phyloP scores from a whole-genome alignment of 2,329 filamentous ascomycete genomes.

The Aspergillus alliaceus region DNA sequence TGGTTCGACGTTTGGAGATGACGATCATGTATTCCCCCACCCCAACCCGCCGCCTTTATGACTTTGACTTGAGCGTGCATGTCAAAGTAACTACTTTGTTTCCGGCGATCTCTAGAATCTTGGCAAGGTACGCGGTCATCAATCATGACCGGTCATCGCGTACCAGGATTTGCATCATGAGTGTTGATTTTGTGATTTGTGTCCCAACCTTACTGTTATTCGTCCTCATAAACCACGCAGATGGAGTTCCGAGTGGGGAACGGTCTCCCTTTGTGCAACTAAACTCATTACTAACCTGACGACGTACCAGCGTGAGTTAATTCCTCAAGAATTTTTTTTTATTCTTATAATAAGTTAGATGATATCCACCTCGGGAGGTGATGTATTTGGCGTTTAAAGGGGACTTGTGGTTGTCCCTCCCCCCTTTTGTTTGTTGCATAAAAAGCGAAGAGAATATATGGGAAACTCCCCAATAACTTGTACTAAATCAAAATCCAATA shows the following conservation, averaged over 20 bases:
- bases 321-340: background rate
- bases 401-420: background rate
- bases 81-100: background rate
- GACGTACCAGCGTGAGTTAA: constrained; percentile 9
- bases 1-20: constrained; percentile 8
- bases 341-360: constrained; percentile 10
- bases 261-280: background rate
- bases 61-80: constrained; percentile 9
- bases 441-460: background rate
- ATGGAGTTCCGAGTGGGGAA: constrained; percentile 18
- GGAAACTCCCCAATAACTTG: background rate
- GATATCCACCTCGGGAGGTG: constrained; percentile 19
- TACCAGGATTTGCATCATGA: constrained; percentile 21
- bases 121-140: background rate
- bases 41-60: constrained; percentile 10
- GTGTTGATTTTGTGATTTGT: constrained; percentile 15
- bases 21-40: constrained; percentile 14
- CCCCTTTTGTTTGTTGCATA: background rate
- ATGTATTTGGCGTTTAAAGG: constrained; percentile 16
- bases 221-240: constrained; percentile 6
- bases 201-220: constrained; percentile 9
- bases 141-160: constrained; percentile 6
- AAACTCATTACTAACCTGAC: constrained; percentile 10
- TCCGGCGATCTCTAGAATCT: background rate
- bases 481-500: background rate